These are phyloP conservation scores for Typha latifolia DNA, from an alignment of 176 grass and related monocot genomes.

Conservation along the genomic window DNA sequence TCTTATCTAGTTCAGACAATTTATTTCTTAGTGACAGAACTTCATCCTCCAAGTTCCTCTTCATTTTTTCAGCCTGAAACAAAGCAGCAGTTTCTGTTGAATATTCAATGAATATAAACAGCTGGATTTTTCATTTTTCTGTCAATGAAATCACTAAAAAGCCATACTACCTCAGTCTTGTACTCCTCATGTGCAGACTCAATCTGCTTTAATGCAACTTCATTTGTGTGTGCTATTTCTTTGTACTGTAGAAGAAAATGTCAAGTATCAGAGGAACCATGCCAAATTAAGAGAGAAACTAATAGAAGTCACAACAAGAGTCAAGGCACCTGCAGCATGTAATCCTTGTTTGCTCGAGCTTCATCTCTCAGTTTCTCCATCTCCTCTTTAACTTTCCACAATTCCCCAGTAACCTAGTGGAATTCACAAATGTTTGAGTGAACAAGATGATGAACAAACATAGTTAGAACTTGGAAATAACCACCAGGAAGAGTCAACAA, in stretches of 20 bases:
- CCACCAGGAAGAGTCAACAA: background rate
- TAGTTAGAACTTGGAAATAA: background rate
- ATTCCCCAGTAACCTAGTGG: slow-evolving; percentile 52
- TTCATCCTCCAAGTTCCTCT: slow-evolving; percentile 61
- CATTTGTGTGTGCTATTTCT: slow-evolving; percentile 88
- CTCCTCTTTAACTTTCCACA: slow-evolving; percentile 72
- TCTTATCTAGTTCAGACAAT: slow-evolving; percentile 69
- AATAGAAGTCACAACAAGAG: background rate
- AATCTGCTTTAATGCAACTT: slow-evolving; percentile 86
- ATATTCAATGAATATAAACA: background rate
- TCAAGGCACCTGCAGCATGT: slow-evolving; percentile 79
- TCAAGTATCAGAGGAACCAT: slow-evolving; percentile 6
- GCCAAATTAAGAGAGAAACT: slow-evolving; percentile 10
- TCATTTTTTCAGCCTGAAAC: slow-evolving; percentile 58
- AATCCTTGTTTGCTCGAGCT: slow-evolving; percentile 82
- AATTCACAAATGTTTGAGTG: slow-evolving; percentile 4
- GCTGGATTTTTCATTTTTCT: background rate
- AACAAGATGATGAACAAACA: background rate
- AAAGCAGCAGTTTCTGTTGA: background rate
- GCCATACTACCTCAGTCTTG: slow-evolving; percentile 63
- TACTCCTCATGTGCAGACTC: slow-evolving; percentile 68
- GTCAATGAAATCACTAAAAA: slow-evolving; percentile 17
- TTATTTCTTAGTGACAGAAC: slow-evolving; percentile 62
- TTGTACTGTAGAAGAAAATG: slow-evolving; percentile 66
- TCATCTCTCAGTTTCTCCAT: slow-evolving; percentile 86